These are phyloP conservation scores for Agroathelia rolfsii DNA, from an alignment of 1,284 basidiomycete genomes.

Conservation along the genomic window DNA sequence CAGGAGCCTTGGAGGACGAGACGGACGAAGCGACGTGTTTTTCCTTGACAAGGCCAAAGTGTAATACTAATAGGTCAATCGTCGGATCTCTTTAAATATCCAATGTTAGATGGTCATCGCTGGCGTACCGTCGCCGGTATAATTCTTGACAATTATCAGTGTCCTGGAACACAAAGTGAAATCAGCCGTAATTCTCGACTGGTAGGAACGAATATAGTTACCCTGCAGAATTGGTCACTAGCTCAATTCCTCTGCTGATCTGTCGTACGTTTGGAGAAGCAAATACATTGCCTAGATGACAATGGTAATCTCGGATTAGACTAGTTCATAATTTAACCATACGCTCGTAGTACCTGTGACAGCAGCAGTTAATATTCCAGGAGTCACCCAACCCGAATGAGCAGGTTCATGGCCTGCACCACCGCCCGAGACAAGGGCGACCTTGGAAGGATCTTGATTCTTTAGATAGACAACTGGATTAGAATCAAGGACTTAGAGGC, in stretches of 20 bases:
- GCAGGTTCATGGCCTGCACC: slow-evolving; percentile 89
- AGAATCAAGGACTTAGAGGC: slow-evolving; percentile 3
- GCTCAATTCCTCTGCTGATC: slow-evolving; percentile 70
- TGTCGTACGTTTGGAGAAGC: slow-evolving; percentile 83
- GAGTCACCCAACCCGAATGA: slow-evolving; percentile 76
- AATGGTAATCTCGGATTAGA: slow-evolving; percentile 28
- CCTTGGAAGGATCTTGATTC: slow-evolving; percentile 50
- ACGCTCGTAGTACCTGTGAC: slow-evolving; percentile 7
- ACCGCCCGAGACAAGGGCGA: slow-evolving; percentile 81
- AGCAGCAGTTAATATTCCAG: slow-evolving; percentile 70
- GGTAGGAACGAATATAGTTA: slow-evolving; percentile 22
- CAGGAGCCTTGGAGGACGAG: slow-evolving; percentile 57
- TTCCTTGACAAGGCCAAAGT: slow-evolving; percentile 89
- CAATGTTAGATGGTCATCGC: too few relatives aligned
- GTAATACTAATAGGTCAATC: too few relatives aligned
- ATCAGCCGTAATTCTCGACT: slow-evolving; percentile 8
- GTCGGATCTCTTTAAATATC: too few relatives aligned
- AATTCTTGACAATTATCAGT: slow-evolving; percentile 81
- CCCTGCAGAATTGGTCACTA: slow-evolving; percentile 73
- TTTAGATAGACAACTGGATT: slow-evolving; percentile 53
- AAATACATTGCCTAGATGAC: slow-evolving; percentile 86
- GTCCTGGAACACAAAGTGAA: slow-evolving; percentile 34
- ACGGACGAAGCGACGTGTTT: slow-evolving; percentile 68
- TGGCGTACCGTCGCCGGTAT: slow-evolving; percentile 87
- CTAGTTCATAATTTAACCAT: neutral